Conservation (phyloP, 495 filamentous ascomycete genomes). For the Xylaria longipes region DNA sequence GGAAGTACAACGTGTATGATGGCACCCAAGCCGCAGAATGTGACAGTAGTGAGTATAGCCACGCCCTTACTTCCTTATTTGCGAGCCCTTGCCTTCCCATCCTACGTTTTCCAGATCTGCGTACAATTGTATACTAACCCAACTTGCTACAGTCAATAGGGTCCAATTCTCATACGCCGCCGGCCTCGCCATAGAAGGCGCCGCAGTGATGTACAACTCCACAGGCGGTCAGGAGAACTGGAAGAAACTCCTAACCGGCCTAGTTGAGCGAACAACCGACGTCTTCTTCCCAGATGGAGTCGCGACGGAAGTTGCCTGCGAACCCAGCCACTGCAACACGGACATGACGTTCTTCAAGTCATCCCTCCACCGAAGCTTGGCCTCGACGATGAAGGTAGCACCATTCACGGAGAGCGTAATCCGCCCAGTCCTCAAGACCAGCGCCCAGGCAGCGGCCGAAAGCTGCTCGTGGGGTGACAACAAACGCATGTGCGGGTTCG, state of each 20-base stretch:
- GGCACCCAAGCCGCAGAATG: constrained; percentile 66
- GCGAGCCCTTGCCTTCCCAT: neutral
- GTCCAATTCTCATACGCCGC: constrained; percentile 71
- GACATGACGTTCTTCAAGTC: constrained; percentile 81
- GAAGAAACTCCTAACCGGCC: constrained; percentile 60
- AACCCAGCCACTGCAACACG: constrained; percentile 63
- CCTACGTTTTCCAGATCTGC: neutral
- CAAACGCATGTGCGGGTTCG: constrained; percentile 67
- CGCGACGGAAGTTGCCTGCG: constrained; percentile 67
- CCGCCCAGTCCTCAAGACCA: constrained; percentile 67
- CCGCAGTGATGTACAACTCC: constrained; percentile 73
- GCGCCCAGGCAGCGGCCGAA: constrained; percentile 68
- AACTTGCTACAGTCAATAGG: constrained; percentile 45
- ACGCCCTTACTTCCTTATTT: neutral
- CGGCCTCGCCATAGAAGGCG: constrained; percentile 68
- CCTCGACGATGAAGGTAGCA: constrained; percentile 67
- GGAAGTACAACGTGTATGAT: constrained; percentile 67
- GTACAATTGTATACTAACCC: neutral
- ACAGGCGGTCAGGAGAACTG: constrained; percentile 61
- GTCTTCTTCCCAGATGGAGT: constrained; percentile 63
- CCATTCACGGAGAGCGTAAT: constrained; percentile 66
- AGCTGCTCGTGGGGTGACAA: constrained; percentile 65
- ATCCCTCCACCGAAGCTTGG: constrained; percentile 76
- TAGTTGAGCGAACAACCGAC: constrained; percentile 60
- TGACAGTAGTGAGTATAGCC: constrained; percentile 34